A percentile compares a stretch with the other conserved stretches of the same genome.
phyloP scores from a whole-genome alignment of 2,329 filamentous ascomycete species.

The Biscogniauxia mediterranea region DNA sequence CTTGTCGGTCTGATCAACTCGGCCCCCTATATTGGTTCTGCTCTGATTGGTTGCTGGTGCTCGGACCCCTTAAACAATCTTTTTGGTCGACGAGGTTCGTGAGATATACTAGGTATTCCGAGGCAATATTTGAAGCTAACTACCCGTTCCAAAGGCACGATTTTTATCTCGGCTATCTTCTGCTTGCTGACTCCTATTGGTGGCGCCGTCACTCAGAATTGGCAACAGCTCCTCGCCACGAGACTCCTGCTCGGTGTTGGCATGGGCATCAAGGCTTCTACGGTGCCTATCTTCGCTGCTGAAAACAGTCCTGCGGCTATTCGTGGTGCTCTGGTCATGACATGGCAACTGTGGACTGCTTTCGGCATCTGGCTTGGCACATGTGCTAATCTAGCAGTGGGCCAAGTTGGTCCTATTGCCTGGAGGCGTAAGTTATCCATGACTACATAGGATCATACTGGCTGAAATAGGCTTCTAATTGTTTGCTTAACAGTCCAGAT shows the following conservation, averaged over 20 bases:
- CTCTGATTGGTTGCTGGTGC: conserved; percentile 54
- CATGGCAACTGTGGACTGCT: conserved; percentile 70
- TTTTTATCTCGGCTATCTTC: conserved; percentile 73
- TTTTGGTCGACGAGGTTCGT: conserved; percentile 54
- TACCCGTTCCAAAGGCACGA: conserved; percentile 63
- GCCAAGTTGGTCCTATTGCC: conserved; percentile 38
- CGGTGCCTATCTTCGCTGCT: conserved; percentile 71
- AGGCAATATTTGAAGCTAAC: conserved; percentile 7
- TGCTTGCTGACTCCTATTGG: conserved; percentile 54
- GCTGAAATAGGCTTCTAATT: conserved; percentile 1
- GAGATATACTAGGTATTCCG: not conserved
- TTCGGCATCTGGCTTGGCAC: conserved; percentile 62
- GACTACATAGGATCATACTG: not conserved
- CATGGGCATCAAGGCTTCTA: conserved; percentile 71
- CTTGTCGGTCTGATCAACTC: conserved; percentile 59
- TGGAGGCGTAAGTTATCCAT: conserved; percentile 16
- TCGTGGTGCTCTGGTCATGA: conserved; percentile 76
- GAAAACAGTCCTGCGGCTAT: conserved; percentile 69
- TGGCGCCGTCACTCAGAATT: conserved; percentile 19
- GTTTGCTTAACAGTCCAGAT: conserved; percentile 14
- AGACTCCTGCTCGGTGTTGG: conserved; percentile 72
- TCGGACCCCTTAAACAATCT: conserved; percentile 59
- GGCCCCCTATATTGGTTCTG: conserved; percentile 43
- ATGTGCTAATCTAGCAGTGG: conserved; percentile 56
- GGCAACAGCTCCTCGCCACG: conserved; percentile 63